Percentiles rank a stretch among this genome's conserved stretches.
Evolutionary conservation across 176 grass and related monocot genomes (phyloP).

Genomic region (Eremochloa ophiuroides): DNA sequence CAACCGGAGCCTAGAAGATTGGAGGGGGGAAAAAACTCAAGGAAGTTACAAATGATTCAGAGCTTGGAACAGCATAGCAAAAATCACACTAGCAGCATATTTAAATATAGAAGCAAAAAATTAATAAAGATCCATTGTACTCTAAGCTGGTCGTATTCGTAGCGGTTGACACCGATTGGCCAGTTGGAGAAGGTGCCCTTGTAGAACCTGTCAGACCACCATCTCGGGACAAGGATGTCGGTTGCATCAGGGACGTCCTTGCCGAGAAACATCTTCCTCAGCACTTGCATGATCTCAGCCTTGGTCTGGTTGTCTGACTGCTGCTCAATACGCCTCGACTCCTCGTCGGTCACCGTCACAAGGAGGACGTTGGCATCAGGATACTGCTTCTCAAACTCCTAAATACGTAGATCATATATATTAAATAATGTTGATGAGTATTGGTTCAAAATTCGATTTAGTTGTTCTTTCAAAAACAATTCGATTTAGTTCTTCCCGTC

Average conservation of each 20-base stretch:
- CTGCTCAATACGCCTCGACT: conserved; percentile 65
- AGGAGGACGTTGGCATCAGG: conserved; percentile 59
- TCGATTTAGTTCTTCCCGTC: too few species aligned
- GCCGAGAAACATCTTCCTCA: conserved; percentile 52
- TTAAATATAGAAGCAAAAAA: background rate
- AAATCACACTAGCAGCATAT: background rate
- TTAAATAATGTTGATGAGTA: too few species aligned
- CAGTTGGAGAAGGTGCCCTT: conserved; percentile 65
- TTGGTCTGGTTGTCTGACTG: conserved; percentile 54
- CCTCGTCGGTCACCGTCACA: conserved; percentile 67
- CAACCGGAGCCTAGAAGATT: conserved; percentile 47
- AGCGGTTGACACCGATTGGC: conserved; percentile 61
- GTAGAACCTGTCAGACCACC: conserved; percentile 70
- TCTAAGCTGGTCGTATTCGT: conserved; percentile 67
- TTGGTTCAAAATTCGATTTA: background rate
- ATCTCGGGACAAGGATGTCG: conserved; percentile 45
- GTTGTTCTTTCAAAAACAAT: too few species aligned
- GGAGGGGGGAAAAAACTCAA: too few species aligned
- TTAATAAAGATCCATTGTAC: conserved; percentile 4
- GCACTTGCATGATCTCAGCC: conserved; percentile 49
- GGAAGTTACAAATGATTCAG: too few species aligned
- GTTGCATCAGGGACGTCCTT: conserved; percentile 50
- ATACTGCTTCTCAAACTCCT: conserved; percentile 48
- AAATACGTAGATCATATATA: too few species aligned
- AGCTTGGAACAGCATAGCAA: too few species aligned